Evolutionary conservation across 768 basidiomycete species (phyloP), one percentile per base, ranked within the genome.

Genomic region (Russula ochroleuca): DNA sequence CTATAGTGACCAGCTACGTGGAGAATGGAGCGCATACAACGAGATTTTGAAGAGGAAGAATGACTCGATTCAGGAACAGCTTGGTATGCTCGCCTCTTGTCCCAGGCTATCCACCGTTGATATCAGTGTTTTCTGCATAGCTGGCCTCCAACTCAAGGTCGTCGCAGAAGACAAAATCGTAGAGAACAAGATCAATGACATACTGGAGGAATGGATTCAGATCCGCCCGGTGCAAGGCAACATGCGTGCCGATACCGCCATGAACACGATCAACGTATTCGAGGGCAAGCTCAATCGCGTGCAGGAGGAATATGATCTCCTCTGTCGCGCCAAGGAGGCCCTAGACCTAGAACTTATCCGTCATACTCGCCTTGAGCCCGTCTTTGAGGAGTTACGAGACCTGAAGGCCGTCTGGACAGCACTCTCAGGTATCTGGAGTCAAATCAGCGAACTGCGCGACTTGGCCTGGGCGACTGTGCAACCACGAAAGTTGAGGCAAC

Each of bases 391-490:
- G 74, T 75, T 99, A 53, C 87, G 90, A 61, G 97, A 98, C 73
- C 82, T 99, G 67, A 98, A 98, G 76, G 93, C 93, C 2, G 97
- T 99, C 33, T 99, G 97, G 97, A 98, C 94, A 0, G 97, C 97
- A 15, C 83, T 99, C 43, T 97, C 94, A 0, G 97, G 97, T 1
- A 90, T 98, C 55, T 98, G 96, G 95, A 88, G 82, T 68, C 94
- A 96, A 73, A 88, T 99, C 57, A 80, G 83, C 54, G 96, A 98
- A 71, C 75, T 99, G 60, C 79, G 91, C 57, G 97, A 99, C 70
- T 80, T 88, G 72, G 76, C 85, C 1, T 99, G 97, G 97, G 83
- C 90, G 1, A 92, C 89, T 0, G 87, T 98, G 43, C 94, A 95
- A 71, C 92, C 97, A 25, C 85, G 97, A 70, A 98, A 98, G 76